Percentiles rank a stretch among this genome's conserved stretches.
Conservation (phyloP, 768 basidiomycete genomes). For the Podaxis sp. region DNA sequence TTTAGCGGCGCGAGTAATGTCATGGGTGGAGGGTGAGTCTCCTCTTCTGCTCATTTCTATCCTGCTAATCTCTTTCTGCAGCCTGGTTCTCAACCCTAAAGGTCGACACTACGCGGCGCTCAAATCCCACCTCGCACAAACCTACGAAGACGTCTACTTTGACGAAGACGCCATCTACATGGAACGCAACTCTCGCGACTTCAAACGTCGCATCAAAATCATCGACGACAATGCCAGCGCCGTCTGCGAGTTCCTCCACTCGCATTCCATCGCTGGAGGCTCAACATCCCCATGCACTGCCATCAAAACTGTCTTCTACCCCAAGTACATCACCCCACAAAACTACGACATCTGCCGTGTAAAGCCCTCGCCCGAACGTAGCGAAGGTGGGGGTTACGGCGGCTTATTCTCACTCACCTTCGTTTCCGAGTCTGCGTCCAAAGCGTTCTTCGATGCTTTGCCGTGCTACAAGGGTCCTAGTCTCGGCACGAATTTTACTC, state of each 20-base stretch:
- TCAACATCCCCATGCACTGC: constrained; percentile 33
- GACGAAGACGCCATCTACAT: constrained; percentile 92
- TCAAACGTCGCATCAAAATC: constrained; percentile 65
- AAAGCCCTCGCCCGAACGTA: constrained; percentile 35
- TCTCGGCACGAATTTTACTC: constrained; percentile 93
- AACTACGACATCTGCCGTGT: constrained; percentile 74
- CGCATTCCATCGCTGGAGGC: constrained; percentile 49
- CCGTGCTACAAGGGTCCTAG: constrained; percentile 87
- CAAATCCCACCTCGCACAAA: constrained; percentile 52
- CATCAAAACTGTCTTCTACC: constrained; percentile 87
- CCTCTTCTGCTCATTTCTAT: background rate
- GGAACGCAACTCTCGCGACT: constrained; percentile 98
- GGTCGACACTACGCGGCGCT: constrained; percentile 67
- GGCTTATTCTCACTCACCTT: constrained; percentile 90
- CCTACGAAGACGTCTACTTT: constrained; percentile 86
- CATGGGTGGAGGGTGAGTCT: constrained; percentile 91
- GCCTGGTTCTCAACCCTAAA: constrained; percentile 85
- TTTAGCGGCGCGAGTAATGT: constrained; percentile 95
- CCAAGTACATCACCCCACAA: constrained; percentile 72
- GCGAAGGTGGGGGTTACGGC: constrained; percentile 62
- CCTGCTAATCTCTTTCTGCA: constrained; percentile 28
- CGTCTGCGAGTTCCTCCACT: constrained; percentile 75
- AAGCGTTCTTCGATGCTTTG: constrained; percentile 83
- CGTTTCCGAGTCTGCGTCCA: constrained; percentile 61
- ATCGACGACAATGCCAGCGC: constrained; percentile 85